Conservation (phyloP, 2,329 filamentous ascomycete species). For the Coniochaeta sp. region DNA sequence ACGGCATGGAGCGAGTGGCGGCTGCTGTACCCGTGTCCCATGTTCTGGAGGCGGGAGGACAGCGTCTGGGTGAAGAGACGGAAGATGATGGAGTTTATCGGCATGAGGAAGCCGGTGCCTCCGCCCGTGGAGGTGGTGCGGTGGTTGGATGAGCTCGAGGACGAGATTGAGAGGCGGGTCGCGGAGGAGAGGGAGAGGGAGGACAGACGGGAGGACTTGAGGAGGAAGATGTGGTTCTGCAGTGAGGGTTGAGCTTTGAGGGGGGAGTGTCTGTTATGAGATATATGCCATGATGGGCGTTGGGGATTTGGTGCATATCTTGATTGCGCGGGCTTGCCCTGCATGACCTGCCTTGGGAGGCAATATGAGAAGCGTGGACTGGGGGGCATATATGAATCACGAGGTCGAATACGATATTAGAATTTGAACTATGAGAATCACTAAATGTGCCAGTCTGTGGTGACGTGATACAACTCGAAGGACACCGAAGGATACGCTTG, state of each 20-base stretch:
- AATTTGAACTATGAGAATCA: too few species aligned
- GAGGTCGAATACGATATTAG: too few species aligned
- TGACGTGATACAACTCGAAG: neutral
- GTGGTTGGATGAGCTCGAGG: constrained; percentile 24
- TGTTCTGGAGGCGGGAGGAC: constrained; percentile 49
- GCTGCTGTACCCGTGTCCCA: constrained; percentile 57
- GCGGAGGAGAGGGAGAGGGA: constrained; percentile 31
- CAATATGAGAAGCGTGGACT: neutral
- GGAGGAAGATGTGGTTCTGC: constrained; percentile 31
- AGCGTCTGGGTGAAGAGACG: constrained; percentile 60
- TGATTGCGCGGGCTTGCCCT: constrained; percentile 11
- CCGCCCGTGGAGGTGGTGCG: constrained; percentile 14
- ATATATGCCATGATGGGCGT: neutral
- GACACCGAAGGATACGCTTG: neutral
- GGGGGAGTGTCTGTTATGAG: neutral
- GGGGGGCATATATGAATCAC: neutral
- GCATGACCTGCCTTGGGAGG: neutral
- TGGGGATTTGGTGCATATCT: neutral
- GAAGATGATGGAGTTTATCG: constrained; percentile 68
- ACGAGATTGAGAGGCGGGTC: constrained; percentile 38
- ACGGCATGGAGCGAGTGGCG: constrained; percentile 34
- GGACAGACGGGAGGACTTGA: constrained; percentile 38
- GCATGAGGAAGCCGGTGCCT: constrained; percentile 49
- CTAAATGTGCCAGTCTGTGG: neutral
- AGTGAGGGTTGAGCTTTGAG: neutral